Evolutionary conservation across 495 filamentous ascomycete species (phyloP), one percentile per base, ranked within the genome.

Genomic region (Tetracladium setigerum): DNA sequence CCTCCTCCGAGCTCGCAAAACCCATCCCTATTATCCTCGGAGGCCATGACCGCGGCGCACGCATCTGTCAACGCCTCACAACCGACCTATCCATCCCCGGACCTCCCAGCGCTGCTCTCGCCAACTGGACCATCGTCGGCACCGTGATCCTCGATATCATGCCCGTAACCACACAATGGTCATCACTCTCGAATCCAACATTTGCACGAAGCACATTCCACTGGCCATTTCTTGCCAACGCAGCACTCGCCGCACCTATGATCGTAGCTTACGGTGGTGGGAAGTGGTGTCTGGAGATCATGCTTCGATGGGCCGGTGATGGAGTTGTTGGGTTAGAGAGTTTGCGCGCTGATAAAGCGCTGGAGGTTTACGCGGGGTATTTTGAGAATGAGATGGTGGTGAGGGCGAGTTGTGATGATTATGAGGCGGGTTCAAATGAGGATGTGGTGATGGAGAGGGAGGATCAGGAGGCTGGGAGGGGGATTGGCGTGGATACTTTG

Each of bases 191-290:
- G 0, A 44, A 64, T 16, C 58, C 65, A 5, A 32, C 32, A 12
- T 51, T 60, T 17, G 50, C 56, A 16, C 52, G 52, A 7, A 58
- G 50, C 1, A 65, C 63, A 36, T 75, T 68, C 61, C 72, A 78
- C 56, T 78, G 72, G 74, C 55, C 70, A 0, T 59, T 78, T 18
- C 57, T 78, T 8, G 71, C 74, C 2, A 74, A 72, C 27, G 59
- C 66, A 11, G 58, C 65, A 11, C 46, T 72, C 0, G 71, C 69
- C 0, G 62, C 61, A n/a, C 37, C 46, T 9, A 69, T 75, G 70
- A 67, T 76, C 31, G 42, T 41, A 30, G 64, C 65, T 6, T 64
- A 63, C 32, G 73, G 73, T 7, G 67, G 63, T 0, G 66, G 54
- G 6, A 49, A 55, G 2, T 77, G 62, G 52, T 62, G 60, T 27